Conservation (phyloP, 2,329 filamentous ascomycete genomes). For the Xylaria sp. region DNA sequence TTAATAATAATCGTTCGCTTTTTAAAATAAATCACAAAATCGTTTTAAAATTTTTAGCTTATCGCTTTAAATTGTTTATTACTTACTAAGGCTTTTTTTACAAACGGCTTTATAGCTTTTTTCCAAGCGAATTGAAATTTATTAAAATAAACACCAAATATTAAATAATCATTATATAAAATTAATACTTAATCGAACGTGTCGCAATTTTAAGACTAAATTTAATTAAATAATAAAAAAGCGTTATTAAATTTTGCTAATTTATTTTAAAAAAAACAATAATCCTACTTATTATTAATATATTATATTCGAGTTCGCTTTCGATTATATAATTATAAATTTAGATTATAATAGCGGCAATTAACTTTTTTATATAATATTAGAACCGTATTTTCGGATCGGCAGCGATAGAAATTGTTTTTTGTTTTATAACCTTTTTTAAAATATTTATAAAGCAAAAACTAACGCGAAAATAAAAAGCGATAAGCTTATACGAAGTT, state of each 20-base stretch:
- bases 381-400: slow-evolving; percentile 38
- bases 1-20: slow-evolving; percentile 15
- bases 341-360: slow-evolving; percentile 48
- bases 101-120: slow-evolving; percentile 9
- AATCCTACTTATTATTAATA: slow-evolving; percentile 46
- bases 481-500: slow-evolving; percentile 49
- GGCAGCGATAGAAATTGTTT: slow-evolving; percentile 29
- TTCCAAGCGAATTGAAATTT: slow-evolving; percentile 24
- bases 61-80: slow-evolving; percentile 17
- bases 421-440: slow-evolving; percentile 39
- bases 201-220: slow-evolving; percentile 30
- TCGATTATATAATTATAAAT: slow-evolving; percentile 55
- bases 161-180: slow-evolving; percentile 35
- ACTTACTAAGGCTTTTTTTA: slow-evolving; percentile 25
- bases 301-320: slow-evolving; percentile 46
- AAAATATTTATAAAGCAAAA: slow-evolving; percentile 47
- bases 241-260: slow-evolving; percentile 30
- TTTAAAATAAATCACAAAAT: slow-evolving; percentile 27
- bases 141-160: slow-evolving; percentile 37
- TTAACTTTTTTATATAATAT: slow-evolving; percentile 42
- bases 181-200: slow-evolving; percentile 21
- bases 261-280: slow-evolving; percentile 47
- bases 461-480: slow-evolving; percentile 44
- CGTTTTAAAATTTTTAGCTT: slow-evolving; percentile 31
- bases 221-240: slow-evolving; percentile 39